phyloP scores from a whole-genome alignment of 2,329 filamentous ascomycete genomes.

The Aureobasidium melanogenum region DNA sequence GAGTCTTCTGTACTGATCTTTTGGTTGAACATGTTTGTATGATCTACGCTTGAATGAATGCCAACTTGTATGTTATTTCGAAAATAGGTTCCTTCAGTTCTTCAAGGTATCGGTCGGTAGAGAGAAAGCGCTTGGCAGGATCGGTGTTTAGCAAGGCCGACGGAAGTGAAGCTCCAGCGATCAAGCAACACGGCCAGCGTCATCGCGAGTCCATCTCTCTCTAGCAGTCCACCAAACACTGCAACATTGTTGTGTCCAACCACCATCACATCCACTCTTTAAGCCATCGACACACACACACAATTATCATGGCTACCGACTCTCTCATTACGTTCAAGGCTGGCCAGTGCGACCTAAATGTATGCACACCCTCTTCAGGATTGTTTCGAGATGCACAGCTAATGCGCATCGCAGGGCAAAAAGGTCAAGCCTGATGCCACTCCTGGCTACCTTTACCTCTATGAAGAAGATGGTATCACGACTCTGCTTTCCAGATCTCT shows the following conservation, averaged over 20 bases:
- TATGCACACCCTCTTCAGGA: conserved; percentile 37
- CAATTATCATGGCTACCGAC: conserved; percentile 73
- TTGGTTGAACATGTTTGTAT: too few species aligned
- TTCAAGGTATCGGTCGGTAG: background rate
- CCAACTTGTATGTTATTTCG: background rate
- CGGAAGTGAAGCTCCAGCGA: background rate
- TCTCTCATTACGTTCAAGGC: conserved; percentile 96
- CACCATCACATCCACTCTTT: background rate
- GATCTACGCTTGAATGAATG: background rate
- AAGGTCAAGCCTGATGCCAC: conserved; percentile 65
- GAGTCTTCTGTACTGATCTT: background rate
- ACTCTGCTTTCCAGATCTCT: conserved; percentile 9
- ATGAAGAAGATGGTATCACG: conserved; percentile 72
- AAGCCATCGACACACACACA: background rate
- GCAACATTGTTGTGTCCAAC: background rate
- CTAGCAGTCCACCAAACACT: background rate
- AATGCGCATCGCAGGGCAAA: conserved; percentile 33
- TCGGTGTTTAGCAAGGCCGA: background rate
- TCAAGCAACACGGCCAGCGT: background rate
- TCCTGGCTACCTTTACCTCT: conserved; percentile 85
- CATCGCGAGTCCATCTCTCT: background rate
- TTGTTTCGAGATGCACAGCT: background rate
- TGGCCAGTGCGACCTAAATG: conserved; percentile 76
- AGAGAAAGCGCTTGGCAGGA: background rate
- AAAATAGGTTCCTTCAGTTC: too few species aligned